These are phyloP conservation scores for Trichodelitschia bisporula DNA, from an alignment of 495 filamentous ascomycete species.

Conservation along the genomic window DNA sequence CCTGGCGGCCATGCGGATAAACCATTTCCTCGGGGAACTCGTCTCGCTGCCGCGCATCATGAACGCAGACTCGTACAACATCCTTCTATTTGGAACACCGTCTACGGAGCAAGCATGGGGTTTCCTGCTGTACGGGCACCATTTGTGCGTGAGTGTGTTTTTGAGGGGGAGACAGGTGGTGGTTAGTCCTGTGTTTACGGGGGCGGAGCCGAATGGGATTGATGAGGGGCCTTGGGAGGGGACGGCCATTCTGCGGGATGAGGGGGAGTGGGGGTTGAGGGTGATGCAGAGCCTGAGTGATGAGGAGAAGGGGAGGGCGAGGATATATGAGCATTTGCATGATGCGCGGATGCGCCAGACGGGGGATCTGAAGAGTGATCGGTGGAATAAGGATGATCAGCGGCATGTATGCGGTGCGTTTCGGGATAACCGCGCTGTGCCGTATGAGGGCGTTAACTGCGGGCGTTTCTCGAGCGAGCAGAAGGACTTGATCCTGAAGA, in stretches of 20 bases:
- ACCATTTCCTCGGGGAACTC: slow-evolving; percentile 52
- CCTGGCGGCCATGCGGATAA: slow-evolving; percentile 44
- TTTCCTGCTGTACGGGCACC: slow-evolving; percentile 53
- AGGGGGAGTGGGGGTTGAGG: slow-evolving; percentile 33
- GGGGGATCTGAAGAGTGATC: slow-evolving; percentile 18
- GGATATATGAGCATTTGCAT: slow-evolving; percentile 27
- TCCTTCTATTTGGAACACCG: slow-evolving; percentile 33
- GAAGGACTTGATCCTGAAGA: slow-evolving; percentile 21
- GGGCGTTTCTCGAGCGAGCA: slow-evolving; percentile 21
- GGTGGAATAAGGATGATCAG: slow-evolving; percentile 56
- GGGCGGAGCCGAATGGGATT: slow-evolving; percentile 52
- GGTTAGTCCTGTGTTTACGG: slow-evolving; percentile 45
- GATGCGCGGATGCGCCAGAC: slow-evolving; percentile 32
- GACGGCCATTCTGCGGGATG: slow-evolving; percentile 35
- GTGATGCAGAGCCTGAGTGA: slow-evolving; percentile 39
- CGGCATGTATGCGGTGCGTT: slow-evolving; percentile 50
- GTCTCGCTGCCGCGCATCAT: slow-evolving; percentile 32
- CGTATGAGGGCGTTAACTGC: slow-evolving; percentile 40
- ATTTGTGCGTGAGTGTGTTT: slow-evolving; percentile 45
- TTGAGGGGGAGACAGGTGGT: slow-evolving; percentile 33
- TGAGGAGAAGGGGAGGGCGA: slow-evolving; percentile 24
- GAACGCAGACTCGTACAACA: slow-evolving; percentile 56
- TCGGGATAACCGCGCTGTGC: slow-evolving; percentile 49
- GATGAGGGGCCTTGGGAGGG: slow-evolving; percentile 35
- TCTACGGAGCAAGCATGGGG: slow-evolving; percentile 35